Conservation (phyloP, 768 basidiomycete species). For the Hygrocybe punicea region DNA sequence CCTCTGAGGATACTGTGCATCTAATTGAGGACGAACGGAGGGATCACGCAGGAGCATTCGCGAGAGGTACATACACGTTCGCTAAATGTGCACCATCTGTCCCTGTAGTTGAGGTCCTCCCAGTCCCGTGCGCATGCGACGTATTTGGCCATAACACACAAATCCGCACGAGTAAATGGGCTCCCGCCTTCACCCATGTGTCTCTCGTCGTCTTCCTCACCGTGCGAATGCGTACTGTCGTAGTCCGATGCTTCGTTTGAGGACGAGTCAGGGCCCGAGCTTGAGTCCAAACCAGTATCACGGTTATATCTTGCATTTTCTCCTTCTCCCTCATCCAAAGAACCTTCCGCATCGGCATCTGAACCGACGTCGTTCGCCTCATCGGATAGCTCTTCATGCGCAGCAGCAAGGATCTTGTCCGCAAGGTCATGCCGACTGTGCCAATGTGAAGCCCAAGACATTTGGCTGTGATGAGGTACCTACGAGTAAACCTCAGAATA, state of each 20-base stretch:
- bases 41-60: background rate
- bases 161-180: slow-evolving; percentile 58
- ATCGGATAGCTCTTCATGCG: slow-evolving; percentile 27
- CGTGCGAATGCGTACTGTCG: slow-evolving; percentile 4
- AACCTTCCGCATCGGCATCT: slow-evolving; percentile 22
- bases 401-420: slow-evolving; percentile 57
- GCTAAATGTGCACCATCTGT: slow-evolving; percentile 55
- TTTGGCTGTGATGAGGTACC: slow-evolving; percentile 64
- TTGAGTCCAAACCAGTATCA: slow-evolving; percentile 18
- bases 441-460: slow-evolving; percentile 71
- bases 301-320: slow-evolving; percentile 23
- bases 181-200: slow-evolving; percentile 53
- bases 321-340: slow-evolving; percentile 21
- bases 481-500: slow-evolving; percentile 24
- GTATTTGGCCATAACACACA: slow-evolving; percentile 57
- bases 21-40: background rate
- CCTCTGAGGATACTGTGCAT: slow-evolving; percentile 49
- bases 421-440: slow-evolving; percentile 60
- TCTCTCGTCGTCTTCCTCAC: slow-evolving; percentile 34
- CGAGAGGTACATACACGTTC: slow-evolving; percentile 41
- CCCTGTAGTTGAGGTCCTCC: slow-evolving; percentile 37
- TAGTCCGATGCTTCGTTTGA: background rate
- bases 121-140: slow-evolving; percentile 51
- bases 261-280: slow-evolving; percentile 1
- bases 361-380: slow-evolving; percentile 30